Evolutionary conservation across 2,329 filamentous ascomycete species (phyloP), one percentile per base, ranked within the genome.

Genomic region (Microdochium paspali): DNA sequence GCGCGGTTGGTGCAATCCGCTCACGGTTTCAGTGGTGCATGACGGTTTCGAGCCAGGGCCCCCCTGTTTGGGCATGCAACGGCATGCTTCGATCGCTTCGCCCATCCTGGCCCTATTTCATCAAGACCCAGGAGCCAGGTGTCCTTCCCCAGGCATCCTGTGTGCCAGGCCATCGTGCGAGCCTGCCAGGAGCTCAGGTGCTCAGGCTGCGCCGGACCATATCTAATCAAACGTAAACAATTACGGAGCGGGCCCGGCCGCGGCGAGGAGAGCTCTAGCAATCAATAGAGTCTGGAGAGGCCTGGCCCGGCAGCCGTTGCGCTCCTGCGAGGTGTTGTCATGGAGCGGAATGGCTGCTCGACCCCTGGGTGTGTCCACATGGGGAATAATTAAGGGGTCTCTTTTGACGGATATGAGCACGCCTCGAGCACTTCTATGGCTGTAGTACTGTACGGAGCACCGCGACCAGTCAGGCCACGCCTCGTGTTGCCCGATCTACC

Each of bases 311-410:
- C n/a, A n/a, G n/a, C n/a, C n/a, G n/a, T n/a, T n/a, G n/a, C n/a
- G n/a, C n/a, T n/a, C n/a, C n/a, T n/a, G n/a, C n/a, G n/a, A n/a
- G n/a, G n/a, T n/a, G n/a, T n/a, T 28, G 26, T 28, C 26, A 28
- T 28, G 26, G 26, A 28, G 26, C 26, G 26, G 31, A n/a, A 20
- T 40, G 7, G 35, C 35, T 18, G 15, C 35, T 40, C 18, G 35
- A 40, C 12, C 35, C 35, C 35, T 20, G 15, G 13, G 35, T 20
- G n/a, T 21, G 18, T 20, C 35, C 35, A 40, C 35, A 40, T 40
- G 35, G 15, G 35, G 35, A 40, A 40, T 40, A 40, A 40, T 40
- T 40, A 40, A 40, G 35, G 35, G 35, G 35, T 40, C 35, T 40
- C 35, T 6, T n/a, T n/a, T n/a, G n/a, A n/a, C n/a, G n/a, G n/a